phyloP scores from a whole-genome alignment of 2,329 filamentous ascomycete genomes.

The Ceratocystis cubensis region DNA sequence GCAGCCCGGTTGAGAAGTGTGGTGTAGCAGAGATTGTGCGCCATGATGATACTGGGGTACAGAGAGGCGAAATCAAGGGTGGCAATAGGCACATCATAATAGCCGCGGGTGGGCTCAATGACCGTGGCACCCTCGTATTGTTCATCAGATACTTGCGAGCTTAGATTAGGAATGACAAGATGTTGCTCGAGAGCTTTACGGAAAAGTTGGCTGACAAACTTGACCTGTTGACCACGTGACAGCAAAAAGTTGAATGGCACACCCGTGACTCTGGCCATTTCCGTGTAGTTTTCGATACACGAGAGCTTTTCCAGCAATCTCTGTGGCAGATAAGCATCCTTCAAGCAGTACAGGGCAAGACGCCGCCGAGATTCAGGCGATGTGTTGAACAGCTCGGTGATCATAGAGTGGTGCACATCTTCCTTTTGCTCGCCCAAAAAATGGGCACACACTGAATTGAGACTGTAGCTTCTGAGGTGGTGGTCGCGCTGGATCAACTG shows the following conservation, averaged over 20 bases:
- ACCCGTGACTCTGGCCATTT: constrained; percentile 98
- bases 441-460: constrained; percentile 91
- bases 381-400: constrained; percentile 94
- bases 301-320: constrained; percentile 94
- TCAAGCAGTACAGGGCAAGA: constrained; percentile 88
- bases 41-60: constrained; percentile 97
- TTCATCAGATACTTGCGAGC: constrained; percentile 58
- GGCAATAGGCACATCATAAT: constrained; percentile 88
- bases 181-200: constrained; percentile 88
- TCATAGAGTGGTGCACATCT: constrained; percentile 98
- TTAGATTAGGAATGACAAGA: constrained; percentile 82
- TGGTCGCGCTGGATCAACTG: constrained; percentile 91
- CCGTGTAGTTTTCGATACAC: constrained; percentile 96
- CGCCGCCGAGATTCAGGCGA: constrained; percentile 84
- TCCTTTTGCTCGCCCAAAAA: constrained; percentile 97
- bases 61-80: constrained; percentile 98
- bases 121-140: constrained; percentile 97
- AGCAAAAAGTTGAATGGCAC: constrained; percentile 94
- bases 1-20: constrained; percentile 68
- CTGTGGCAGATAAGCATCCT: constrained; percentile 92
- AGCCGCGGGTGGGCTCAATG: constrained; percentile 86
- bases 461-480: constrained; percentile 87
- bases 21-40: constrained; percentile 96
- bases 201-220: constrained; percentile 95
- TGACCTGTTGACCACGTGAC: constrained; percentile 86